Conservation (phyloP, 148 eudicot genomes). For the Rhododendron kiyosumense region DNA sequence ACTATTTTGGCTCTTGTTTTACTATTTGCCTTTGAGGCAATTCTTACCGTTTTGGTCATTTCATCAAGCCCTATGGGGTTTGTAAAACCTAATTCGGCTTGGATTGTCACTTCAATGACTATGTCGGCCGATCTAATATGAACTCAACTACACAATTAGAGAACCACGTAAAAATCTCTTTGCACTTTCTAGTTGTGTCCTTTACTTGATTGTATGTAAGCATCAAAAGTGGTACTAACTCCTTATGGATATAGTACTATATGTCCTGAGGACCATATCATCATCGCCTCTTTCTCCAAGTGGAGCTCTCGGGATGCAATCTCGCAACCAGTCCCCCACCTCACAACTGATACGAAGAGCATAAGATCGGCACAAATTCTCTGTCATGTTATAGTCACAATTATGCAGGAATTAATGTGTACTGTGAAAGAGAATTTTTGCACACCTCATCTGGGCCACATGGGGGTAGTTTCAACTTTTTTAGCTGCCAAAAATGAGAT, state of each 20-base stretch:
- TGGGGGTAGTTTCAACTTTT: conserved; percentile 10
- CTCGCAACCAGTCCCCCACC: not conserved
- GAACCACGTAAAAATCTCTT: too few relatives aligned
- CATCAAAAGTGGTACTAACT: too few relatives aligned
- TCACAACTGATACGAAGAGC: not conserved
- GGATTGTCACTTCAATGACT: not conserved
- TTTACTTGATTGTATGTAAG: not conserved
- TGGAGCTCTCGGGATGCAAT: not conserved
- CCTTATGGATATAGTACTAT: too few relatives aligned
- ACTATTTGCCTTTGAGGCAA: not conserved
- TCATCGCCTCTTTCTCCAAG: not conserved
- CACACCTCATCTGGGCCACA: not conserved
- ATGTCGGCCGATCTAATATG: not conserved
- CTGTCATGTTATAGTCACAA: not conserved
- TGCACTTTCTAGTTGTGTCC: not conserved
- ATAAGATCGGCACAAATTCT: not conserved
- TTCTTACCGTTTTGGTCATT: not conserved
- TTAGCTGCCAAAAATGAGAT: not conserved
- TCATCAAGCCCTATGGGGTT: not conserved
- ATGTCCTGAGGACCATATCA: not conserved
- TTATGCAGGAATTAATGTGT: conserved; percentile 4
- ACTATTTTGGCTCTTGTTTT: not conserved
- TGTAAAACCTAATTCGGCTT: not conserved
- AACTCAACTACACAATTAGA: not conserved
- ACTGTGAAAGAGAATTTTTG: not conserved